Percentiles rank a stretch among this genome's conserved stretches.
Evolutionary conservation across 2,329 filamentous ascomycete species (phyloP).

Genomic region (Apiospora malaysiana): DNA sequence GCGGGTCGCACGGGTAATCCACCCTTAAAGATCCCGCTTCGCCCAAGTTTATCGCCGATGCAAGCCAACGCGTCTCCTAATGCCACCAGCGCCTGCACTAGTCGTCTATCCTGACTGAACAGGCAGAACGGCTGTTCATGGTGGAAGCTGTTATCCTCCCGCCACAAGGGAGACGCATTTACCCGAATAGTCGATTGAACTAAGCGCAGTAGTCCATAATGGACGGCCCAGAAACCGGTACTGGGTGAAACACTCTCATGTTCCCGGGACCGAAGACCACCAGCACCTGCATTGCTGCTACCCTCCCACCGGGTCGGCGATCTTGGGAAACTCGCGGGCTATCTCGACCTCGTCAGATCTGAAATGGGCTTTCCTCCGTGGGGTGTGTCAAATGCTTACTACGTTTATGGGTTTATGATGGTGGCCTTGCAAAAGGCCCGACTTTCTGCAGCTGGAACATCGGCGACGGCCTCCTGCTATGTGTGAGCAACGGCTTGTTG

Average conservation of each 20-base stretch:
- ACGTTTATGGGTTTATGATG: neutral
- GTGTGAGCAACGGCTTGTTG: neutral
- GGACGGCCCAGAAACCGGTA: neutral
- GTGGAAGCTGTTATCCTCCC: neutral
- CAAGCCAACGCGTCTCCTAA: neutral
- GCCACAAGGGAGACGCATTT: neutral
- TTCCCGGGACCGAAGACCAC: neutral
- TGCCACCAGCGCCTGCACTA: neutral
- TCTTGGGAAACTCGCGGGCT: neutral
- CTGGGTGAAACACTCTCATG: neutral
- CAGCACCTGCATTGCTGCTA: neutral
- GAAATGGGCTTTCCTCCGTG: no score
- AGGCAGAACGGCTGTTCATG: neutral
- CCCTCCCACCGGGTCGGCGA: neutral
- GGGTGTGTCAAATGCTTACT: neutral
- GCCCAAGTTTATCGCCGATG: neutral
- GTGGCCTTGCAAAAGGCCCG: conserved; percentile 4
- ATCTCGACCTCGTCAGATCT: neutral
- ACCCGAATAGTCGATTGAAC: neutral
- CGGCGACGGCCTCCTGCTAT: neutral
- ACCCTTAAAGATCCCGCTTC: neutral
- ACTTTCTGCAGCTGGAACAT: neutral
- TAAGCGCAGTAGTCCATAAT: neutral
- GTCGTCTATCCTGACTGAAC: neutral
- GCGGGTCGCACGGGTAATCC: neutral